Conservation (phyloP, 1,284 basidiomycete species). For the Abortiporus biennis region DNA sequence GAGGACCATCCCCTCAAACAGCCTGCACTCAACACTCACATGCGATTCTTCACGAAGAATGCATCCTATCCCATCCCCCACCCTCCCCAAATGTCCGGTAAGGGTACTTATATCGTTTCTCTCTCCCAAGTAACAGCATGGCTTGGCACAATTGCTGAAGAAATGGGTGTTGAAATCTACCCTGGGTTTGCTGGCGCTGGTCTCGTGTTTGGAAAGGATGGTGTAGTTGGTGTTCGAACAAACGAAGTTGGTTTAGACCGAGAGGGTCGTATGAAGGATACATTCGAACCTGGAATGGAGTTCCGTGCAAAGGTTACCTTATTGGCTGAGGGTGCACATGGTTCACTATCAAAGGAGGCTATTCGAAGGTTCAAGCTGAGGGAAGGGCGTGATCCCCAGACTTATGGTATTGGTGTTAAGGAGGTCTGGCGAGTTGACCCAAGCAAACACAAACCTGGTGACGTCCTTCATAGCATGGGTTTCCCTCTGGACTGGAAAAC, state of each 20-base stretch:
- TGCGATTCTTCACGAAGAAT: constrained; percentile 83
- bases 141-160: constrained; percentile 87
- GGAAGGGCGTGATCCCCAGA: constrained; percentile 83
- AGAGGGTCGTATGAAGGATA: constrained; percentile 74
- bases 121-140: constrained; percentile 87
- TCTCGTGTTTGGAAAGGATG: constrained; percentile 69
- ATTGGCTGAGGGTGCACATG: constrained; percentile 96
- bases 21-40: constrained; percentile 73
- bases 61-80: constrained; percentile 85
- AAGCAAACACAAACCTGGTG: constrained; percentile 74
- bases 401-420: constrained; percentile 95
- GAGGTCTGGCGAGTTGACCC: constrained; percentile 94
- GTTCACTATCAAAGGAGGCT: constrained; percentile 82
- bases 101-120: constrained; percentile 92
- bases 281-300: constrained; percentile 96
- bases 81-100: constrained; percentile 96
- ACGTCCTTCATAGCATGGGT: constrained; percentile 91
- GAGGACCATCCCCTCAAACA: constrained; percentile 67
- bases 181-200: constrained; percentile 93
- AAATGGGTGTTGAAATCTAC: constrained; percentile 93
- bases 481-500: constrained; percentile 87
- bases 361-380: constrained; percentile 79
- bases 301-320: constrained; percentile 93
- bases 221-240: constrained; percentile 82
- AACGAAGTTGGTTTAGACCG: constrained; percentile 94